These are phyloP conservation scores for Crepidotus variabilis DNA, from an alignment of 768 basidiomycete species.

Conservation along the genomic window DNA sequence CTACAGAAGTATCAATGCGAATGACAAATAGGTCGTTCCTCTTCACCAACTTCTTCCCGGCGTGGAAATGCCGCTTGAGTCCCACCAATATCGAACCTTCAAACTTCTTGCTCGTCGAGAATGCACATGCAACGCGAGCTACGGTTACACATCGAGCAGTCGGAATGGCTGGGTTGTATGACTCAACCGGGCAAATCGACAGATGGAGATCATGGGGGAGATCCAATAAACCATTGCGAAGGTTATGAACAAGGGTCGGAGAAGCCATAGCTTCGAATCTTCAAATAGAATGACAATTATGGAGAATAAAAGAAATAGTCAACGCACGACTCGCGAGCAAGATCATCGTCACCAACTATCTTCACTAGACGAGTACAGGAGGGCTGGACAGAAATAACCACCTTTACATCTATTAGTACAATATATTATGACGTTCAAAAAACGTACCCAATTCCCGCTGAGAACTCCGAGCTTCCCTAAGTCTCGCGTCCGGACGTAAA, in stretches of 20 bases:
- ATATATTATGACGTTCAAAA: not conserved
- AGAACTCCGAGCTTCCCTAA: not conserved
- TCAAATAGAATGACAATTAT: not conserved
- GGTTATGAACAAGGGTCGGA: slow-evolving; percentile 28
- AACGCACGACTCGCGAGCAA: not conserved
- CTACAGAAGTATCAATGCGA: slow-evolving; percentile 50
- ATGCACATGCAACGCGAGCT: slow-evolving; percentile 76
- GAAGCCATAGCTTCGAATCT: not conserved
- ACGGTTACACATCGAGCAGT: slow-evolving; percentile 67
- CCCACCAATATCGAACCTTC: slow-evolving; percentile 58
- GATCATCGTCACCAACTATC: not conserved
- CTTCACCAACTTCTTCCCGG: slow-evolving; percentile 54
- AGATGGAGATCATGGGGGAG: slow-evolving; percentile 9
- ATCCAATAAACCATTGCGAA: slow-evolving; percentile 22
- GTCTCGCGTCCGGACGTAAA: not conserved
- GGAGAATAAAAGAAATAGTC: not conserved
- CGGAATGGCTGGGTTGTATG: slow-evolving; percentile 57
- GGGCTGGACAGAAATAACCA: not conserved
- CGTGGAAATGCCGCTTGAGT: slow-evolving; percentile 61
- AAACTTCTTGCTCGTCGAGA: slow-evolving; percentile 60
- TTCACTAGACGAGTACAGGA: not conserved
- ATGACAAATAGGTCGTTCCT: slow-evolving; percentile 73
- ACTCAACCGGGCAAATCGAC: slow-evolving; percentile 54
- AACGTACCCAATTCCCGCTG: not conserved
- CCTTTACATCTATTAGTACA: not conserved